Base-by-base conservation (phyloP, 495 filamentous ascomycete genomes). In the Podospora appendiculata region DNA sequence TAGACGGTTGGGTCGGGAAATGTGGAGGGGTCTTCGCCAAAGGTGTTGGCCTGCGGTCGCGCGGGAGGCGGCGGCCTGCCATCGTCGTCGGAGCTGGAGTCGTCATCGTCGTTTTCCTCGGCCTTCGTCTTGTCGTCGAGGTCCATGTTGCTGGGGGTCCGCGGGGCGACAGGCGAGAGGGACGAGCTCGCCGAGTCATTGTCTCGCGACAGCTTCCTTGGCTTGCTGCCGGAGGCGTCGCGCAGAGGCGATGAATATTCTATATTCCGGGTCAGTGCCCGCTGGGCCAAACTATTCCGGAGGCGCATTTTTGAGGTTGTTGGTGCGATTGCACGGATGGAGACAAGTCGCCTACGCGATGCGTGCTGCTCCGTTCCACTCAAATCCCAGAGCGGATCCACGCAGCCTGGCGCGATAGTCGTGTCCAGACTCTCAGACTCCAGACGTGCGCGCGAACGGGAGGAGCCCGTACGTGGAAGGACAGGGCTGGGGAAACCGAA, bases 1-100 rank as follows among this genome's bases (percentile, higher is more conserved):
- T 99, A 99, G 45, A 96, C 77, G 38, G 91, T 96, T 0, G 91
- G 89, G 61, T 99, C 93, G 57, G 89, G 86, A 57, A 90, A 96
- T 16, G 82, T 87, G n/a, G 88, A 83, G 0, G 91, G 91, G 62
- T 96, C 89, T 10, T 93, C 84, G 39, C 91, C 92, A 60, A 99
- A 95, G 2, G 88, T 85, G 59, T 94, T 73, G 52, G 67, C 83
- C 51, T 90, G 83, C 32, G 88, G 80, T 19, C 88, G 73, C 32
- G 87, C 79, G 17, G 87, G 83, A 11, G 84, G 83, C 1, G 90
- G 87, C n/a, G 85, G 79, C 6, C 85, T 87, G 65, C 90, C 91
- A 60, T 88, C 85, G 69, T 75, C 78, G 79, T 82, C 82, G 52
- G 78, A 82, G 44, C 84, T 82, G 5, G 81, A 81, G 63, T 66